phyloP scores from a whole-genome alignment of 495 filamentous ascomycete species.

The Pyrenula massariospora region DNA sequence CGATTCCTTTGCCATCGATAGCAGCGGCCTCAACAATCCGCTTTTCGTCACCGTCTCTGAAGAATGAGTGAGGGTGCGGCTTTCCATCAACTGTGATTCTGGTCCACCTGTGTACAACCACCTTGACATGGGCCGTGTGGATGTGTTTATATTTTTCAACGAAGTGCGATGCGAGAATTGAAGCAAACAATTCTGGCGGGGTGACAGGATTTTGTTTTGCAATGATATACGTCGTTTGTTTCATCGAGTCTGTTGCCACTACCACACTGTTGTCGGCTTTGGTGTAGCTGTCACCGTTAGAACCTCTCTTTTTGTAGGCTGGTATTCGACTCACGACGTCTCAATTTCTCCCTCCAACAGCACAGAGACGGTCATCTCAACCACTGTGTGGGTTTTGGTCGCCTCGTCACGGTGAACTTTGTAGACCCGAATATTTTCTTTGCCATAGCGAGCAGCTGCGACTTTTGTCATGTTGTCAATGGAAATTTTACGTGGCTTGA shows the following conservation, averaged over 20 bases:
- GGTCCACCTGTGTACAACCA: constrained; percentile 83
- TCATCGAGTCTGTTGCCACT: constrained; percentile 94
- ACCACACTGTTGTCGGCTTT: constrained; percentile 88
- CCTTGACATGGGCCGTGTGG: constrained; percentile 63
- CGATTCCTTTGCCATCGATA: constrained; percentile 28
- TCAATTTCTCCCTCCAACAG: constrained; percentile 87
- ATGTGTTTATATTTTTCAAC: constrained; percentile 80
- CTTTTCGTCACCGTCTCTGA: constrained; percentile 79
- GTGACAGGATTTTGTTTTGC: constrained; percentile 90
- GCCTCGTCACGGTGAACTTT: constrained; percentile 75
- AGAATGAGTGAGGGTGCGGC: constrained; percentile 93
- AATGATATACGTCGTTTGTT: constrained; percentile 91
- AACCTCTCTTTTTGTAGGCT: neutral
- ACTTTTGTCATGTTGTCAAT: constrained; percentile 24
- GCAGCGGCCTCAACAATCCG: constrained; percentile 55
- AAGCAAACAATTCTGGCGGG: constrained; percentile 85
- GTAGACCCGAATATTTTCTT: constrained; percentile 96
- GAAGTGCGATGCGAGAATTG: constrained; percentile 78
- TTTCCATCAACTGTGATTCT: constrained; percentile 78
- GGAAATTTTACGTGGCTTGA: neutral
- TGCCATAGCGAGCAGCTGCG: constrained; percentile 73
- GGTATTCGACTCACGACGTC: constrained; percentile 48
- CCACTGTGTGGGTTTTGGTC: constrained; percentile 69
- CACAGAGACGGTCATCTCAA: constrained; percentile 89
- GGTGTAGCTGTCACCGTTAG: constrained; percentile 55